phyloP scores from a whole-genome alignment of 805 yeast species.

The Saccharomycopsis sp. region DNA sequence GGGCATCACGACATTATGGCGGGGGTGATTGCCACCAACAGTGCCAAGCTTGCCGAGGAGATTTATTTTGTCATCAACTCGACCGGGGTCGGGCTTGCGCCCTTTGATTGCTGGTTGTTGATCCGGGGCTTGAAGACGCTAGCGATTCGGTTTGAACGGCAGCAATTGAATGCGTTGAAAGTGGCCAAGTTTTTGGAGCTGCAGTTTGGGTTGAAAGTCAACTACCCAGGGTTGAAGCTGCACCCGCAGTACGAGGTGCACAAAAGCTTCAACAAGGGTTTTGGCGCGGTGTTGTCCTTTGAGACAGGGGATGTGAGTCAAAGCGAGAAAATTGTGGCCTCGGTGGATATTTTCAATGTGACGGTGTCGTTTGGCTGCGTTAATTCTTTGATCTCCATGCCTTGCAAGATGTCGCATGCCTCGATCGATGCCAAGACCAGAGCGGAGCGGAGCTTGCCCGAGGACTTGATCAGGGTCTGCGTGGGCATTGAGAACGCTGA shows the following conservation, averaged over 20 bases:
- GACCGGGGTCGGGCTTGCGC: conserved; percentile 85
- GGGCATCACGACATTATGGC: conserved; percentile 98
- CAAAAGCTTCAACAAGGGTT: conserved; percentile 66
- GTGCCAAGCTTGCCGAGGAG: conserved; percentile 53
- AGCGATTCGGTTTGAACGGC: conserved; percentile 78
- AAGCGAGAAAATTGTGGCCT: conserved; percentile 66
- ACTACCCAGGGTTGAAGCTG: conserved; percentile 76
- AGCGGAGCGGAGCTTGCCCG: conserved; percentile 83
- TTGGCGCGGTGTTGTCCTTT: conserved; percentile 82
- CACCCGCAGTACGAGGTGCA: conserved; percentile 82
- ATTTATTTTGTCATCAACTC: conserved; percentile 76
- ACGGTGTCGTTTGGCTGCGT: conserved; percentile 94
- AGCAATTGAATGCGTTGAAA: conserved; percentile 69
- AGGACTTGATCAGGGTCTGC: conserved; percentile 82
- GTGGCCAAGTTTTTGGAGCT: conserved; percentile 66
- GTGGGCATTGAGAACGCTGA: conserved; percentile 81
- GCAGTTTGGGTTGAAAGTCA: conserved; percentile 53
- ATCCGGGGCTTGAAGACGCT: conserved; percentile 84
- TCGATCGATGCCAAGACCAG: conserved; percentile 83
- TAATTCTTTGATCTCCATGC: conserved; percentile 85
- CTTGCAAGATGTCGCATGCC: conserved; percentile 96
- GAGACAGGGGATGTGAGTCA: conserved; percentile 71
- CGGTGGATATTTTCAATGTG: conserved; percentile 70
- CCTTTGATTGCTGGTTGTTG: conserved; percentile 87
- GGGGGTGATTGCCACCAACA: conserved; percentile 72